phyloP scores from a whole-genome alignment of 495 filamentous ascomycete genomes.

The Neurospora sp. region DNA sequence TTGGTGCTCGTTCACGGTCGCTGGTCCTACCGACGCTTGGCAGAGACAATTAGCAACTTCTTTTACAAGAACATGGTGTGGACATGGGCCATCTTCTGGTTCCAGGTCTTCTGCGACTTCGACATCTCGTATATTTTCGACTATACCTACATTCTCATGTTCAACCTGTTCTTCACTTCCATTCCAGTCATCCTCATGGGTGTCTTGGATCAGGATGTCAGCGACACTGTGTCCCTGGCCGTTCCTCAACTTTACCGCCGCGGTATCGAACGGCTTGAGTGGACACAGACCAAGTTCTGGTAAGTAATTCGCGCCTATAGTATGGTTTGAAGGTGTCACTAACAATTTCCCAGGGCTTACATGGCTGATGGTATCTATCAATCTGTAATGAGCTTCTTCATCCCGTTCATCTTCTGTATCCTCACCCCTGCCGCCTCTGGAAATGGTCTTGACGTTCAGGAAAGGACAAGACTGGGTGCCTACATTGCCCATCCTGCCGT shows the following conservation, averaged over 20 bases:
- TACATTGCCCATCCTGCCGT: slow-evolving; percentile 72
- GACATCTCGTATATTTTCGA: slow-evolving; percentile 95
- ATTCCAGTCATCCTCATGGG: slow-evolving; percentile 93
- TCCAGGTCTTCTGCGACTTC: slow-evolving; percentile 88
- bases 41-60: slow-evolving; percentile 94
- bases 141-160: slow-evolving; percentile 91
- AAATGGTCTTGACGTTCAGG: slow-evolving; percentile 62
- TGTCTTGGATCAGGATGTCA: slow-evolving; percentile 94
- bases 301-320: slow-evolving; percentile 29
- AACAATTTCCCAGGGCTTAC: slow-evolving; percentile 57
- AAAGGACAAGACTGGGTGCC: slow-evolving; percentile 71
- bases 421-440: slow-evolving; percentile 54
- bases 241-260: slow-evolving; percentile 93
- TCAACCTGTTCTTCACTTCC: slow-evolving; percentile 96
- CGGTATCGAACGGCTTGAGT: slow-evolving; percentile 93
- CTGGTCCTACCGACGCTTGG: slow-evolving; percentile 90
- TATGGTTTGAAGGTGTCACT: neutral
- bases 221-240: slow-evolving; percentile 83
- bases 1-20: slow-evolving; percentile 91
- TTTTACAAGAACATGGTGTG: slow-evolving; percentile 99
- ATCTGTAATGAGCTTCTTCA: slow-evolving; percentile 84
- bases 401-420: slow-evolving; percentile 71
- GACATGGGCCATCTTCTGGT: slow-evolving; percentile 98
- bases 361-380: slow-evolving; percentile 95
- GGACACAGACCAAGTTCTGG: slow-evolving; percentile 97